phyloP scores from a whole-genome alignment of 345 rosid genomes.

The Populus alba region DNA sequence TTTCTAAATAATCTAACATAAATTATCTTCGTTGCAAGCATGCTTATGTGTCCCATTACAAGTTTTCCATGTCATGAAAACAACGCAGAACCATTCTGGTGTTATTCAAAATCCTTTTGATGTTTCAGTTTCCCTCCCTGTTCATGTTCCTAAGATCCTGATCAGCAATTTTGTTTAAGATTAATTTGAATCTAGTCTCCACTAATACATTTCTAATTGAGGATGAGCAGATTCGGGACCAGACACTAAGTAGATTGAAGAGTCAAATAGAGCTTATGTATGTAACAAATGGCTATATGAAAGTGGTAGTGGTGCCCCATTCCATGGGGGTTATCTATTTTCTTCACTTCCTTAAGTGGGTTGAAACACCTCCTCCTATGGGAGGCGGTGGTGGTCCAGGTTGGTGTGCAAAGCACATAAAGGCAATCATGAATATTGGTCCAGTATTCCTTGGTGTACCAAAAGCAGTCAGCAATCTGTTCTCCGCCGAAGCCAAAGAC shows the following conservation, averaged over 20 bases:
- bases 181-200: conserved; percentile 8
- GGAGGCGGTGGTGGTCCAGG: conserved; percentile 64
- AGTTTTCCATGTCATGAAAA: background rate
- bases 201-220: conserved; percentile 26
- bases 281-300: conserved; percentile 51
- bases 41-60: background rate
- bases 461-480: conserved; percentile 50
- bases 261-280: conserved; percentile 72
- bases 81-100: background rate
- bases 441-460: conserved; percentile 71
- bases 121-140: background rate
- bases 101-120: background rate
- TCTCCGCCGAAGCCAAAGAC: conserved; percentile 62
- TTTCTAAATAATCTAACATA: background rate
- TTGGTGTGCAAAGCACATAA: conserved; percentile 72
- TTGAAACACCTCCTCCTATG: conserved; percentile 55
- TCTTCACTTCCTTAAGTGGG: conserved; percentile 85
- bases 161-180: background rate
- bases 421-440: conserved; percentile 63
- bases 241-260: conserved; percentile 68
- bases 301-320: conserved; percentile 83
- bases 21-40: background rate
- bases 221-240: conserved; percentile 58
- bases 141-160: background rate
- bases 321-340: conserved; percentile 74